phyloP scores from a whole-genome alignment of 345 rosid genomes.

The Citrus hindsii region DNA sequence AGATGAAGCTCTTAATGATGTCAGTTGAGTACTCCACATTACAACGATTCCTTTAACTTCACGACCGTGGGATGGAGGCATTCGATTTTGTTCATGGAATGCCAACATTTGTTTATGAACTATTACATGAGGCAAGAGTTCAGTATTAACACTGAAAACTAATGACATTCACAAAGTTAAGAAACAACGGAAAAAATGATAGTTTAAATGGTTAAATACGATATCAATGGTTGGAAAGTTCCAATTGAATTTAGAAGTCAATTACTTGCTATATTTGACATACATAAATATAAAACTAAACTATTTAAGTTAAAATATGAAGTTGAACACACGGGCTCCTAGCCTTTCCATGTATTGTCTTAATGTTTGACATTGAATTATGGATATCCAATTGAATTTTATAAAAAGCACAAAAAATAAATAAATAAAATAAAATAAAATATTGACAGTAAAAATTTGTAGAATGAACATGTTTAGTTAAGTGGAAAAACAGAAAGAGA shows the following conservation, averaged over 20 bases:
- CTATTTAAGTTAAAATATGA: not conserved
- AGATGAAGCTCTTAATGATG: constrained; percentile 26
- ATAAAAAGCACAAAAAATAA: not conserved
- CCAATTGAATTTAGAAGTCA: not conserved
- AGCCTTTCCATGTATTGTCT: not conserved
- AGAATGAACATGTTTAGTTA: not conserved
- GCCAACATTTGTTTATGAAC: constrained; percentile 50
- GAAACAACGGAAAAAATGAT: not conserved
- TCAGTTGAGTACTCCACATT: constrained; percentile 23
- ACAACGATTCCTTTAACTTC: constrained; percentile 38
- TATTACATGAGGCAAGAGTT: constrained; percentile 20
- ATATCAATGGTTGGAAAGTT: not conserved
- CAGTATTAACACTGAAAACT: not conserved
- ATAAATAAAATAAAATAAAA: not conserved
- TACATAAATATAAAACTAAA: not conserved
- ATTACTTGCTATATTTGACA: not conserved
- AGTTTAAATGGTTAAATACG: not conserved
- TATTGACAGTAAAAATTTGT: not conserved
- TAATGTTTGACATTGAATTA: not conserved
- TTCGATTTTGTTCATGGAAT: constrained; percentile 41
- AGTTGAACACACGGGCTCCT: not conserved
- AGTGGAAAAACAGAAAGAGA: not conserved
- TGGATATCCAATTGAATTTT: not conserved
- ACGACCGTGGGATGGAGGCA: constrained; percentile 32
- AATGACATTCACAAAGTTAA: not conserved